A percentile compares a stretch with the other conserved stretches of the same genome.
These are phyloP conservation scores for Sisymbrium irio DNA, from an alignment of 345 rosid species.

Conservation along the genomic window DNA sequence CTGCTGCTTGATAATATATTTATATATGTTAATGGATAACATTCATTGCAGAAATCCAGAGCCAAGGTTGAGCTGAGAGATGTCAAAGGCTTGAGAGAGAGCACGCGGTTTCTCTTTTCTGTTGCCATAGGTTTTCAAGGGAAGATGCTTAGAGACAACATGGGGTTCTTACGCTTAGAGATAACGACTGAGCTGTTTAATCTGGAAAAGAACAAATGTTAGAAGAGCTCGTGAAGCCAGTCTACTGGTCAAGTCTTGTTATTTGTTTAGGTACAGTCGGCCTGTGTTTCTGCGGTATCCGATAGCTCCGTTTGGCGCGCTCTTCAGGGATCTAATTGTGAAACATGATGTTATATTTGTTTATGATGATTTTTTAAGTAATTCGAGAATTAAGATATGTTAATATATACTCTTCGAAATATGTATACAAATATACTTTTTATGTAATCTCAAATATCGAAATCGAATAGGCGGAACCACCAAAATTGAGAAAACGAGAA, in stretches of 20 bases:
- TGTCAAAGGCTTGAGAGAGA: not conserved
- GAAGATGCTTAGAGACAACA: not conserved
- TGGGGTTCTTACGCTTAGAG: not conserved
- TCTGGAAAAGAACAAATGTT: slow-evolving; percentile 5
- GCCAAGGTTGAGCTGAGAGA: slow-evolving; percentile 17
- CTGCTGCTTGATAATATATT: not conserved
- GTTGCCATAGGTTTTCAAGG: not conserved
- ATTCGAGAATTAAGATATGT: not conserved
- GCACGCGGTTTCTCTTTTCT: not conserved
- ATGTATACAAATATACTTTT: no score
- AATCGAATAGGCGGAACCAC: no score
- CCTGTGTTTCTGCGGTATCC: not conserved
- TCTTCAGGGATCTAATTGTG: not conserved
- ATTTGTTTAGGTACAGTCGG: not conserved
- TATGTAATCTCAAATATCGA: no score
- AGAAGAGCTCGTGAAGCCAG: slow-evolving; percentile 12
- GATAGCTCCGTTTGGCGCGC: not conserved
- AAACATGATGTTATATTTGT: not conserved
- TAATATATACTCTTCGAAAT: no score
- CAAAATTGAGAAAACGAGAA: no score
- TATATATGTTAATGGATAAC: slow-evolving; percentile 5
- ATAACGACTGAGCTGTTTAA: not conserved
- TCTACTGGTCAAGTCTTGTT: not conserved
- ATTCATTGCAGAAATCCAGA: slow-evolving; percentile 29
- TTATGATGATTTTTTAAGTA: not conserved